Evolutionary conservation across 1,284 basidiomycete genomes (phyloP), one percentile per base, ranked within the genome.

Genomic region (Thelephora terrestris): DNA sequence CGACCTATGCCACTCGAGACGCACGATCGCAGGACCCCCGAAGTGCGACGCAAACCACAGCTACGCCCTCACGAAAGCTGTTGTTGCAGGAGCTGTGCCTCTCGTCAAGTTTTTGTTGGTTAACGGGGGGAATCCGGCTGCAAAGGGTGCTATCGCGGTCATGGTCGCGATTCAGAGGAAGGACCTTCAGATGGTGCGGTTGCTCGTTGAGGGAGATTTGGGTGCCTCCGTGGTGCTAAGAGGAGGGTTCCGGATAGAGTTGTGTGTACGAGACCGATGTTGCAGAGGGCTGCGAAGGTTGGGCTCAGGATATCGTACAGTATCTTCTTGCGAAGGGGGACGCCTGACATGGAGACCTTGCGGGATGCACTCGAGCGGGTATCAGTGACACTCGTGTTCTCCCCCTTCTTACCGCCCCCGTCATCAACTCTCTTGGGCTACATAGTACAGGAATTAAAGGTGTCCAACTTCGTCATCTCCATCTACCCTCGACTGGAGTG

Each of bases 321-420:
- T 92, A 88, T 59, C 71, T 92, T 40, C 76, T 79, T 46, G 89
- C 89, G 61, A 91, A 90, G 64, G 81, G 83, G 7, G 57, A 65
- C 85, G 23, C 85, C 85, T 1, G 79, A 85, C 58, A 75, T 87
- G 61, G 71, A 76, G 57, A 85, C 84, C 0, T 59, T 88, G 34
- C 65, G 71, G 50, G 56, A 72, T 81, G 65, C 25, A 27, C 25
- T 27, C 9, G 25, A 27, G 9, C 25, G 25, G 25, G 9, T 27
- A 27, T 27, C 5, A 27, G 25, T 27, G 9, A 27, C 25, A n/a
- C 25, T 27, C 25, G 25, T 9, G 25, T 27, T 27, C 25, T 27
- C n/a, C n/a, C n/a, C n/a, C n/a, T n/a, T n/a, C n/a, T n/a, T n/a
- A n/a, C n/a, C n/a, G n/a, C n/a, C n/a, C n/a, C n/a, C 5, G 25